Evolutionary conservation across 2,329 filamentous ascomycete genomes (phyloP), one percentile per base, ranked within the genome.

Genomic region (Pseudocercospora musae): DNA sequence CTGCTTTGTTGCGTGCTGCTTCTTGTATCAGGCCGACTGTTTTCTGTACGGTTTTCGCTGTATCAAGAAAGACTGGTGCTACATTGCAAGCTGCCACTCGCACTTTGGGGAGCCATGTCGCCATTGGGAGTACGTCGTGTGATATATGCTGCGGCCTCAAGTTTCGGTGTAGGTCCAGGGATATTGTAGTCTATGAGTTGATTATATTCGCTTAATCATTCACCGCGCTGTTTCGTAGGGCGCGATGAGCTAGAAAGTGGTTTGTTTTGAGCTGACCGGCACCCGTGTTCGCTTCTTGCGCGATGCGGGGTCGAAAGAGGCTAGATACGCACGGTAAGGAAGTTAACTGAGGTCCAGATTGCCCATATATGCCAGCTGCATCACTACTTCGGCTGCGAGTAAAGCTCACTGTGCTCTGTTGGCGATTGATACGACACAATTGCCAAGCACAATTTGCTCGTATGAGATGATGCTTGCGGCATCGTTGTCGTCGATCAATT

Each of bases 31-130:
- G 69, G 0, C 64, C 64, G 42, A 84, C 75, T 11, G 78, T 77
- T 64, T 84, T 84, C 6, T 78, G 63, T 1, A 80, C 80, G 0
- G 82, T 84, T 8, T 73, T 68, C 4, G 67, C 70, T 1, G 82
- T 78, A 0, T 77, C 79, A 11, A 85, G 78, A 64, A 83, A 82
- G 50, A 81, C 66, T 0, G 83, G 81, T 6, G 77, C 64, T 23
- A 70, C 71, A 58, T 74, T 69, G 59, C 72, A 74, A 9, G 72
- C 63, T 63, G 69, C 69, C 4, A 70, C 65, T 53, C 65, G 59
- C 9, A 70, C 69, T 52, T 68, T 70, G 7, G 69, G 68, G 0
- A 70, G 66, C 69, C 69, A 69, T 6, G 49, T 46, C 6, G 65
- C 40, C 66, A 68, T 68, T 10, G 15, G n/a, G 18, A 46, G 23